These are phyloP conservation scores for Metschnikowia anglica DNA, from an alignment of 805 yeast species.

Conservation along the genomic window DNA sequence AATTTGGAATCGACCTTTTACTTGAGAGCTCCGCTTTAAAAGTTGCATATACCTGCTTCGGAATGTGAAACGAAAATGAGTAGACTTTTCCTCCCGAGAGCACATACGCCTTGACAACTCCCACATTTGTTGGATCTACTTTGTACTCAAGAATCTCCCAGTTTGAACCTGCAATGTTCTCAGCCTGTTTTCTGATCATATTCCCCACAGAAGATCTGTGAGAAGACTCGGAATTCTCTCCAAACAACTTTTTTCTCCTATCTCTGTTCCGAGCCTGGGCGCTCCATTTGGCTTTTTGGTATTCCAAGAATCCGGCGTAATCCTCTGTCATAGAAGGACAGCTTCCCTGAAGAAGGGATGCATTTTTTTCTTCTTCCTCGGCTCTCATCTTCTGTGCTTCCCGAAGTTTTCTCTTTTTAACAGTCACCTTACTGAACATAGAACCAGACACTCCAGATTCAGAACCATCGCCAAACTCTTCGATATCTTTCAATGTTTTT, in stretches of 20 bases:
- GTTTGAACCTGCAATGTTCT: slow-evolving; percentile 65
- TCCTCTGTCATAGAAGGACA: slow-evolving; percentile 70
- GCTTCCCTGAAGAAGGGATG: slow-evolving; percentile 46
- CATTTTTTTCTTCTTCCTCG: slow-evolving; percentile 50
- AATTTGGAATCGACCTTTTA: slow-evolving; percentile 41
- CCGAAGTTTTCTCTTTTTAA: slow-evolving; percentile 43
- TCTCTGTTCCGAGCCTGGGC: slow-evolving; percentile 68
- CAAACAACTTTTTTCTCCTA: slow-evolving; percentile 77
- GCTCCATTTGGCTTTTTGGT: slow-evolving; percentile 88
- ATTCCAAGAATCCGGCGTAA: slow-evolving; percentile 64
- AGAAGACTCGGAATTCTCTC: slow-evolving; percentile 53
- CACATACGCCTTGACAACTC: slow-evolving; percentile 74
- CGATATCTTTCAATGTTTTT: slow-evolving; percentile 59
- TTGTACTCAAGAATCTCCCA: slow-evolving; percentile 87
- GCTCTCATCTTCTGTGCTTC: slow-evolving; percentile 19
- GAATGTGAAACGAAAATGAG: slow-evolving; percentile 67
- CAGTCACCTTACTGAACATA: slow-evolving; percentile 47
- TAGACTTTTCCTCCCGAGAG: slow-evolving; percentile 72
- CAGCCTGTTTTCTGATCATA: slow-evolving; percentile 76
- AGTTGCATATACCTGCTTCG: slow-evolving; percentile 69
- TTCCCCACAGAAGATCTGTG: slow-evolving; percentile 63
- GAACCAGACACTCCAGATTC: slow-evolving; percentile 25
- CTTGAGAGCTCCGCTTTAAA: slow-evolving; percentile 52
- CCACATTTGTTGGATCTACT: slow-evolving; percentile 54
- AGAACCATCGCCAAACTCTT: slow-evolving; percentile 55